phyloP scores from a whole-genome alignment of 371 early-diverging fungal species.

The Lichtheimia hyalospora region DNA sequence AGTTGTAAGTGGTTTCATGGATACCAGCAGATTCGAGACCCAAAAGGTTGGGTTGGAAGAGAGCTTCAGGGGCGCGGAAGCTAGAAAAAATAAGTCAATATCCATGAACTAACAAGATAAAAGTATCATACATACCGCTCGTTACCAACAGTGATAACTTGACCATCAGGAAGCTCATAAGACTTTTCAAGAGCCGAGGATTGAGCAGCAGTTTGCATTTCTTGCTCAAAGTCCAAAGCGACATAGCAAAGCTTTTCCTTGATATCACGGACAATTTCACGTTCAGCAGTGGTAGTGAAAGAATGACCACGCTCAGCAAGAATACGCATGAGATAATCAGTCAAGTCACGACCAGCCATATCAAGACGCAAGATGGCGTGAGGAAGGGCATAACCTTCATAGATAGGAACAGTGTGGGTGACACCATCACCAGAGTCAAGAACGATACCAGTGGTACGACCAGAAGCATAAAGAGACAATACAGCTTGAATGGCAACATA shows the following conservation, averaged over 20 bases:
- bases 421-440: constrained; percentile 99
- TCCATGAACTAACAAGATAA: not conserved
- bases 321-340: constrained; percentile 96
- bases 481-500: constrained; percentile 99
- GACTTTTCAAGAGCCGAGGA: constrained; percentile 95
- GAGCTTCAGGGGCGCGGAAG: constrained; percentile 98
- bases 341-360: constrained; percentile 95
- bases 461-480: constrained; percentile 96
- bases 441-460: constrained; percentile 99
- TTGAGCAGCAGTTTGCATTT: constrained; percentile 94
- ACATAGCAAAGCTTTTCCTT: constrained; percentile 99
- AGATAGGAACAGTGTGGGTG: constrained; percentile 99
- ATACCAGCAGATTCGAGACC: constrained; percentile 93
- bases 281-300: constrained; percentile 99
- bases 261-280: constrained; percentile 99
- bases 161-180: constrained; percentile 99
- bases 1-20: constrained; percentile 94
- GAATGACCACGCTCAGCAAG: constrained; percentile 99
- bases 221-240: constrained; percentile 98
- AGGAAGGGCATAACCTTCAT: constrained; percentile 99
- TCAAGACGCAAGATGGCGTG: constrained; percentile 99
- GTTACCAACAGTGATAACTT: constrained; percentile 97
- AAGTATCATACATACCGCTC: constrained; percentile 66
- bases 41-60: constrained; percentile 97
- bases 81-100: constrained; percentile 22